These are phyloP conservation scores for Solanum hybrid DNA, from an alignment of 305 asterid species.

Conservation along the genomic window DNA sequence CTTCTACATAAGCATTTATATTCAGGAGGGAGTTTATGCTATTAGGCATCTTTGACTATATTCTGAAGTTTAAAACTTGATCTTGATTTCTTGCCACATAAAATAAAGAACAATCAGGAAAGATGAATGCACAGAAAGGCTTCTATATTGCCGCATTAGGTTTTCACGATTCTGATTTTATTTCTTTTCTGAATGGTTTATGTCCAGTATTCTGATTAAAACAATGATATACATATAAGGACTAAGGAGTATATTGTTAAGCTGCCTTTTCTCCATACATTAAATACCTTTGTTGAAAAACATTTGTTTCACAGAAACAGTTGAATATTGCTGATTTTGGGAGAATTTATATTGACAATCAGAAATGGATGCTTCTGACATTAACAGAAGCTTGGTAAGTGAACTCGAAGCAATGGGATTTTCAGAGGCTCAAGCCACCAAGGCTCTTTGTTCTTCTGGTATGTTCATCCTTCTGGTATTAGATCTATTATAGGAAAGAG, in stretches of 20 bases:
- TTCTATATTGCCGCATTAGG: not conserved
- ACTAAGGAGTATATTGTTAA: not conserved
- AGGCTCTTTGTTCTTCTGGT: constrained; percentile 59
- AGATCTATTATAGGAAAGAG: not conserved
- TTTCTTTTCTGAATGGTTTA: not conserved
- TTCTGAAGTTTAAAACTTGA: not conserved
- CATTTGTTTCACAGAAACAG: not conserved
- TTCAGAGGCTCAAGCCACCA: constrained; percentile 37
- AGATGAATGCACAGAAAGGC: not conserved
- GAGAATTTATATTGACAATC: not conserved
- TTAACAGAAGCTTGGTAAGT: constrained; percentile 38
- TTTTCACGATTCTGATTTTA: not conserved
- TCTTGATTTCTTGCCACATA: not conserved
- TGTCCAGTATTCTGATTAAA: not conserved
- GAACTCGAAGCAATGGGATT: constrained; percentile 72
- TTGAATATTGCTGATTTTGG: not conserved
- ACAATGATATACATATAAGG: not conserved
- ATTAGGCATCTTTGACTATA: not conserved
- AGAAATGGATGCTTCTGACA: constrained; percentile 32
- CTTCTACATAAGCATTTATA: not conserved
- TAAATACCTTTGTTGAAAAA: not conserved
- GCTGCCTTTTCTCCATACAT: not conserved
- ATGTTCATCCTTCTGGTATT: constrained; percentile 6
- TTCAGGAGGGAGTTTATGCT: not conserved
- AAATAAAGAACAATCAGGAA: not conserved